Evolutionary conservation across 306 rosid genomes (phyloP).

Genomic region (Leucaena leucocephala): DNA sequence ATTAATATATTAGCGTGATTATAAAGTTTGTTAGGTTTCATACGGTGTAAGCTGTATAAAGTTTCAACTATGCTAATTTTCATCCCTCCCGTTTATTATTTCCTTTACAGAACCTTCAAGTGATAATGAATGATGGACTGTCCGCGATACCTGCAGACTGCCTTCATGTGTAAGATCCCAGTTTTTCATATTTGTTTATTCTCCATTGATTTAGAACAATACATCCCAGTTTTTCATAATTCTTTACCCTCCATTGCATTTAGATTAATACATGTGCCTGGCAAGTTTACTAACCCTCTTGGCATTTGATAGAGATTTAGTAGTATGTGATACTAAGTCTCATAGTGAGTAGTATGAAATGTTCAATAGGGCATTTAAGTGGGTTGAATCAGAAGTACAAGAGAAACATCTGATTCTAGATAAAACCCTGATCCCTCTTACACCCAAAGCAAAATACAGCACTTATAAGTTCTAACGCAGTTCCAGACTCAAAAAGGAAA

Average conservation of each 20-base stretch:
- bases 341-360: too few species aligned
- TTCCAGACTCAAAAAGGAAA: neutral
- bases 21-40: neutral
- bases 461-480: neutral
- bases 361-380: too few species aligned
- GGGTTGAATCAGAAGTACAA: neutral
- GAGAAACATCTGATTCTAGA: neutral
- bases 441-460: neutral
- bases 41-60: conserved; percentile 18
- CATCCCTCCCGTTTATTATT: conserved; percentile 12
- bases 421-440: neutral
- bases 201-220: neutral
- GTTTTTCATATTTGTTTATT: conserved; percentile 10
- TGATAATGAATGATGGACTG: conserved; percentile 94
- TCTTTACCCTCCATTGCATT: too few species aligned
- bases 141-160: conserved; percentile 80
- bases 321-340: too few species aligned
- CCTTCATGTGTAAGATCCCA: conserved; percentile 81
- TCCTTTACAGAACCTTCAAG: conserved; percentile 65
- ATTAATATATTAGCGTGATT: conserved; percentile 13
- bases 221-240: neutral
- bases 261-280: neutral
- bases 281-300: neutral
- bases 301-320: neutral
- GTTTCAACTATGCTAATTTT: conserved; percentile 33